Conservation (phyloP, 2,329 filamentous ascomycete species). For the Diplodia seriata region DNA sequence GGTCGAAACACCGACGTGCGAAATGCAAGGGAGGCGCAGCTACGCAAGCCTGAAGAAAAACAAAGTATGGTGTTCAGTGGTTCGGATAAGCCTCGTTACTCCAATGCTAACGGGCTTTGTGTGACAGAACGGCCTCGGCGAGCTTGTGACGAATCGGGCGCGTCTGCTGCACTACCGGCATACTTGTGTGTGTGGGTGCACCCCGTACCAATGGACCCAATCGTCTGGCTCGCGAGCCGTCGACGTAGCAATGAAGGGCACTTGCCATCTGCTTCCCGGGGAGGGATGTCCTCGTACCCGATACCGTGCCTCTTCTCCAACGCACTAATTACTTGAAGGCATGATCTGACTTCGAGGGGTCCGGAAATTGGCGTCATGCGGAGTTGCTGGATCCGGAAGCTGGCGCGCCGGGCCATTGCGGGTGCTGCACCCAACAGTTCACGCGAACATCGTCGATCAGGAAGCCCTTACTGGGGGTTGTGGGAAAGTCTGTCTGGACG, state of each 20-base stretch:
- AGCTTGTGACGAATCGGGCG: not conserved
- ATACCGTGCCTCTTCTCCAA: not conserved
- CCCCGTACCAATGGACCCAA: too few relatives aligned
- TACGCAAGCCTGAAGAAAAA: not conserved
- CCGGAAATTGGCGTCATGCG: not conserved
- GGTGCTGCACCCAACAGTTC: not conserved
- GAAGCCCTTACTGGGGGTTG: not conserved
- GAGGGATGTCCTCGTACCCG: not conserved
- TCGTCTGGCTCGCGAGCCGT: not conserved
- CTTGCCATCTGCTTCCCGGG: not conserved
- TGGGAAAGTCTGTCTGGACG: not conserved
- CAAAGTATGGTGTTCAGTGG: not conserved
- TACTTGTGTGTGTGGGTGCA: too few relatives aligned
- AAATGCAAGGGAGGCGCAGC: not conserved
- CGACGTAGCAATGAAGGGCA: not conserved
- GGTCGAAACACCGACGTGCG: not conserved
- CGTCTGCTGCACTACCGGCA: too few relatives aligned
- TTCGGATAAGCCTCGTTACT: not conserved
- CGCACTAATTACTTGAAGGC: not conserved
- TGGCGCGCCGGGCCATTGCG: not conserved
- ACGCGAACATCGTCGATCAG: not conserved
- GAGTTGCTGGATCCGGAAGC: not conserved
- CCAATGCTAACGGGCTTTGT: not conserved
- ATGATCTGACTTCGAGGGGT: not conserved
- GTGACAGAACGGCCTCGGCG: not conserved